Conservation (phyloP, 345 rosid species). For the Clausena lansium region DNA sequence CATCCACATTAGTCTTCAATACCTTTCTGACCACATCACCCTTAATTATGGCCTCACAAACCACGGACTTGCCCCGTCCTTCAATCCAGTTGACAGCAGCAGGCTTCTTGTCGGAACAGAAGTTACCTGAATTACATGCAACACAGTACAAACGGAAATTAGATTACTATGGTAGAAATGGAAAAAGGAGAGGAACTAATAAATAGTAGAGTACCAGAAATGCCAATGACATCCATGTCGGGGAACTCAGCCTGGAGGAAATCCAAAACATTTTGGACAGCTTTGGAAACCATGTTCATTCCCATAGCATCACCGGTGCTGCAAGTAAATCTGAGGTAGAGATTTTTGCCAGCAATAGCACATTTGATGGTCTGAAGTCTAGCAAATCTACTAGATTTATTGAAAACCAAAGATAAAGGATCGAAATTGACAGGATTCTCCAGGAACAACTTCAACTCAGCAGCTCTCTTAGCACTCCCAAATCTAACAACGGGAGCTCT, state of each 20-base stretch:
- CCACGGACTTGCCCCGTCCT: constrained; percentile 77
- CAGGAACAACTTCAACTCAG: constrained; percentile 58
- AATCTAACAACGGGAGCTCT: constrained; percentile 72
- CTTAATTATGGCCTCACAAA: constrained; percentile 66
- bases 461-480: constrained; percentile 45
- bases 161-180: neutral
- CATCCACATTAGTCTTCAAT: constrained; percentile 55
- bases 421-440: constrained; percentile 57
- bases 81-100: constrained; percentile 79
- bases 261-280: constrained; percentile 67
- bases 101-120: constrained; percentile 71
- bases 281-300: constrained; percentile 84
- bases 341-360: constrained; percentile 64
- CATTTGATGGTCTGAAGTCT: constrained; percentile 57
- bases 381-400: constrained; percentile 66
- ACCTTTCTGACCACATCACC: constrained; percentile 63
- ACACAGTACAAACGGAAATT: no score
- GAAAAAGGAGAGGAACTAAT: neutral
- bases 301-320: constrained; percentile 82
- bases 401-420: constrained; percentile 40
- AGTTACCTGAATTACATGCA: constrained; percentile 41
- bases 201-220: constrained; percentile 39
- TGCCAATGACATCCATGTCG: constrained; percentile 70
- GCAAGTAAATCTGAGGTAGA: constrained; percentile 56
- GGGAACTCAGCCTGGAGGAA: constrained; percentile 60